phyloP scores from a whole-genome alignment of 768 basidiomycete genomes.

The Trichaptum fuscoviolaceum region DNA sequence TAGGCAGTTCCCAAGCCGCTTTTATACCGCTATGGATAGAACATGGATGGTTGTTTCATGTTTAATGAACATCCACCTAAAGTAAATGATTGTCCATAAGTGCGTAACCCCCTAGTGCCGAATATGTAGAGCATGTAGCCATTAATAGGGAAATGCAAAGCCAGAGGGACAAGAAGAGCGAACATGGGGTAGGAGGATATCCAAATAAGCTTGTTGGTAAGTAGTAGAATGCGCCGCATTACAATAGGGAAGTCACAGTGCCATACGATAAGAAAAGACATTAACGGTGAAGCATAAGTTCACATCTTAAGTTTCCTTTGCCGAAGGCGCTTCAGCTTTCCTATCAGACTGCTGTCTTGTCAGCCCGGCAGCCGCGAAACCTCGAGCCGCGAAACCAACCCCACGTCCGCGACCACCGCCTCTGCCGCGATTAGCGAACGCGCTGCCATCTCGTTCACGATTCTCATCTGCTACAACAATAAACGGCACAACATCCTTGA shows the following conservation, averaged over 20 bases:
- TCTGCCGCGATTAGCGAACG: constrained; percentile 40
- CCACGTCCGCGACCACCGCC: constrained; percentile 48
- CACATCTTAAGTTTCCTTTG: neutral
- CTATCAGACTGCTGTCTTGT: constrained; percentile 28
- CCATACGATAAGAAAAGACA: neutral
- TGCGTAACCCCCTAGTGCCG: neutral
- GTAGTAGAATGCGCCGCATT: neutral
- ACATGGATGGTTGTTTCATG: neutral
- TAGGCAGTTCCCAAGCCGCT: neutral
- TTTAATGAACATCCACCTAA: neutral
- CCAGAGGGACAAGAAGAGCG: neutral
- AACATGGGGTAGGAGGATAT: neutral
- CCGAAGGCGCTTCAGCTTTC: neutral
- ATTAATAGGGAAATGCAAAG: neutral
- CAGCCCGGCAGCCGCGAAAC: constrained; percentile 67
- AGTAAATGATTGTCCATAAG: neutral
- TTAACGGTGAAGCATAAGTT: neutral
- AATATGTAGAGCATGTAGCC: neutral
- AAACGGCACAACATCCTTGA: constrained; percentile 60
- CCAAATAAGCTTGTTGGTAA: neutral
- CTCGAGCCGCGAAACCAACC: constrained; percentile 57
- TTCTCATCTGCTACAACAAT: constrained; percentile 65
- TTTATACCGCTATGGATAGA: neutral
- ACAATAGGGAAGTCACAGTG: neutral
- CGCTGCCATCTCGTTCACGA: constrained; percentile 32